Conservation (phyloP, 1,139 yeast species). For the Suhomyces taliae region DNA sequence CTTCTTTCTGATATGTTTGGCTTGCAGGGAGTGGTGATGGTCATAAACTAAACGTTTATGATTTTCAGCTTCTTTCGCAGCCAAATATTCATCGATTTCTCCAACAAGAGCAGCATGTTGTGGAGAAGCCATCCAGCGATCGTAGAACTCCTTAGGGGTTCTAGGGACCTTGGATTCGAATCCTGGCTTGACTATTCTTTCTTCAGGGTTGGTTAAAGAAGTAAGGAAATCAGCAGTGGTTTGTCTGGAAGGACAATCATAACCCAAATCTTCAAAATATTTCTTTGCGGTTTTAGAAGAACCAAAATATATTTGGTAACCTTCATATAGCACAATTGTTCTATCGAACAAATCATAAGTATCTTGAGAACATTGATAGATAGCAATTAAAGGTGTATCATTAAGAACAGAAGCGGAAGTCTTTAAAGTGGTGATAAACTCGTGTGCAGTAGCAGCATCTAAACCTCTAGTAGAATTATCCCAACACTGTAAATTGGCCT, state of each 20-base stretch:
- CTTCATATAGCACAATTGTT: constrained; percentile 71
- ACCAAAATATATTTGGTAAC: constrained; percentile 78
- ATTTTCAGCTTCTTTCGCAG: constrained; percentile 4
- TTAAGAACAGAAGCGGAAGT: constrained; percentile 59
- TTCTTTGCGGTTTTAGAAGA: constrained; percentile 56
- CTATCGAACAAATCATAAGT: constrained; percentile 76
- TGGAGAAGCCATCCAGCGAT: constrained; percentile 26
- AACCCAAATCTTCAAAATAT: constrained; percentile 68
- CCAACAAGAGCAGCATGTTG: constrained; percentile 16
- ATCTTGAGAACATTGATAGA: constrained; percentile 81
- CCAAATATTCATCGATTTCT: constrained; percentile 21
- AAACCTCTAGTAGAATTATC: constrained; percentile 77
- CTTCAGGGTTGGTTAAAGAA: constrained; percentile 72
- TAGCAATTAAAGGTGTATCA: constrained; percentile 69
- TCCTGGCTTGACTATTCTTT: constrained; percentile 57
- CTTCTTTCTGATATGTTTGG: constrained; percentile 22
- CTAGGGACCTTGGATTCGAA: constrained; percentile 34
- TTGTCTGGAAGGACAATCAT: constrained; percentile 28
- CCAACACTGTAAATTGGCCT: constrained; percentile 68
- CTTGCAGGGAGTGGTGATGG: constrained; percentile 32
- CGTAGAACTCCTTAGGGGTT: constrained; percentile 27
- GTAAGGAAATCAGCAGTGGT: constrained; percentile 48
- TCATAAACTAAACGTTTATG: constrained; percentile 16
- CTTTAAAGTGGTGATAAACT: constrained; percentile 68
- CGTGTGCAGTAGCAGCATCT: constrained; percentile 75